These are phyloP conservation scores for Ophiosphaerella korrae DNA, from an alignment of 2,329 filamentous ascomycete genomes.

Conservation along the genomic window DNA sequence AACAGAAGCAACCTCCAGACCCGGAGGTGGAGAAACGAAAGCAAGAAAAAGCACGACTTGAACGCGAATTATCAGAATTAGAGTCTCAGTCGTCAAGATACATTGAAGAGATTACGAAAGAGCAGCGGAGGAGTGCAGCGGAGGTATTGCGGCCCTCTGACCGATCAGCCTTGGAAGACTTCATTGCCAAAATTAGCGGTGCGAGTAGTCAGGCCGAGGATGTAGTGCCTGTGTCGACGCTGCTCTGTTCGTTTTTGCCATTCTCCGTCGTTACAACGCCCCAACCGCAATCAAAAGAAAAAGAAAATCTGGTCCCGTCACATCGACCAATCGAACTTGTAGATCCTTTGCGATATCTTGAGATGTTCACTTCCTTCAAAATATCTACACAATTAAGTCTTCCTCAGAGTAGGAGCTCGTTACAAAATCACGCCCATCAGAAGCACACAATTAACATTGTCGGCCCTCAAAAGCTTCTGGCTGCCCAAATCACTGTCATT, in stretches of 20 bases:
- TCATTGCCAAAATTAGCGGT: conserved; percentile 29
- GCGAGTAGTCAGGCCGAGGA: conserved; percentile 22
- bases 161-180: conserved; percentile 21
- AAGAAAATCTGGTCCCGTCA: conserved; percentile 57
- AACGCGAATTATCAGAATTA: conserved; percentile 35
- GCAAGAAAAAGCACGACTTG: conserved; percentile 36
- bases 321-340: conserved; percentile 68
- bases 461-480: conserved; percentile 61
- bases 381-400: conserved; percentile 60
- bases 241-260: conserved; percentile 49
- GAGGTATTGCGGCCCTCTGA: conserved; percentile 23
- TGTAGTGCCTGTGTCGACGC: conserved; percentile 33
- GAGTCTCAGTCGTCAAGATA: conserved; percentile 40
- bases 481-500: conserved; percentile 62
- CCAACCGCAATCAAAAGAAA: conserved; percentile 26
- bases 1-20: conserved; percentile 20
- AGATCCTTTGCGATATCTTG: conserved; percentile 71
- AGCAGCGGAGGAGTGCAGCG: conserved; percentile 23
- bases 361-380: conserved; percentile 71
- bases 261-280: conserved; percentile 36
- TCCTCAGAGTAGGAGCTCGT: conserved; percentile 17
- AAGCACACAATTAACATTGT: conserved; percentile 61
- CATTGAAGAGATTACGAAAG: conserved; percentile 31
- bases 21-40: conserved; percentile 34
- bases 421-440: conserved; percentile 25